Conservation (phyloP, 208 protist species). For the Leishmania major region DNA sequence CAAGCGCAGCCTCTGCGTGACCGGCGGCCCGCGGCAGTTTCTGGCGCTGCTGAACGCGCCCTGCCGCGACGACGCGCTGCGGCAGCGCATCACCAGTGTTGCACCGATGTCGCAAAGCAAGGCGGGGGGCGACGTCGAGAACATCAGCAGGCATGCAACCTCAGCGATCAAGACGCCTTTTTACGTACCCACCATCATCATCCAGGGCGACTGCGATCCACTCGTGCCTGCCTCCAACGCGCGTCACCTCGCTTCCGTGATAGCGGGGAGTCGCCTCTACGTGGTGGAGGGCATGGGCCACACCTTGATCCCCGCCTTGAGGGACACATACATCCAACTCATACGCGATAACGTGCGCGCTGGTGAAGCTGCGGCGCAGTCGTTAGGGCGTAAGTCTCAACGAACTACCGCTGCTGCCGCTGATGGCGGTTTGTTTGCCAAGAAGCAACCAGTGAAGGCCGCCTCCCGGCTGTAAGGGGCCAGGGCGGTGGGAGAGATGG, state of each 20-base stretch:
- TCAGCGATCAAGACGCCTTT: neutral
- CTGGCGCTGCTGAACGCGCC: slow-evolving; percentile 55
- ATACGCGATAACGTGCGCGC: slow-evolving; percentile 35
- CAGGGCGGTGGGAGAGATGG: neutral
- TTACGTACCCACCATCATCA: slow-evolving; percentile 69
- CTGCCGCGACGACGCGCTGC: slow-evolving; percentile 31
- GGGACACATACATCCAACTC: slow-evolving; percentile 24
- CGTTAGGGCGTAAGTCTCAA: slow-evolving; percentile 4
- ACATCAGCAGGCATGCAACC: neutral
- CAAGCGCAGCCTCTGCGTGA: slow-evolving; percentile 46
- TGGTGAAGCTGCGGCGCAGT: slow-evolving; percentile 21
- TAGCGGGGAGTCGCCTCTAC: slow-evolving; percentile 44
- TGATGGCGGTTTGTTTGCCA: neutral
- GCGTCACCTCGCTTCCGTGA: slow-evolving; percentile 37
- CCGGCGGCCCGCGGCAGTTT: slow-evolving; percentile 57
- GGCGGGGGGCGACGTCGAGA: neutral
- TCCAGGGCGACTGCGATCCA: slow-evolving; percentile 67
- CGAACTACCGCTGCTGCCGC: slow-evolving; percentile 1
- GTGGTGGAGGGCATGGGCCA: slow-evolving; percentile 68
- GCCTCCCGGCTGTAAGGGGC: slow-evolving; percentile 29
- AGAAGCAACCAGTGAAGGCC: neutral
- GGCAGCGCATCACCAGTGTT: slow-evolving; percentile 34
- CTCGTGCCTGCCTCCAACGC: slow-evolving; percentile 61
- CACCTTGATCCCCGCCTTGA: slow-evolving; percentile 41
- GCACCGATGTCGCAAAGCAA: neutral